Conservation (phyloP, 257 asterid genomes). For the Fraxinus anomala region DNA sequence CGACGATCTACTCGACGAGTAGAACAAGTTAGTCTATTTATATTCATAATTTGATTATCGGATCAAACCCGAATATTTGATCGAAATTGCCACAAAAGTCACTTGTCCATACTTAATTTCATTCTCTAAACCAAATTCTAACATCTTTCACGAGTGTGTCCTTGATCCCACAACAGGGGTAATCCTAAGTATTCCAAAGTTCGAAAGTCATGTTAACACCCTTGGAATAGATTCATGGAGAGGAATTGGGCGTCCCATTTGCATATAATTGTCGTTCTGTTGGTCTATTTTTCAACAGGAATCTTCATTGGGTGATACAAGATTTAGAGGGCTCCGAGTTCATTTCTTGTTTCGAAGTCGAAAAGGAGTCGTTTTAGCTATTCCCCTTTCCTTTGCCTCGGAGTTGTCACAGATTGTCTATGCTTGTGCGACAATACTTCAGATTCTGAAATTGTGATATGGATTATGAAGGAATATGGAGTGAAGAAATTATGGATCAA, state of each 20-base stretch:
- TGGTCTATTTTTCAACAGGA: conserved; percentile 36
- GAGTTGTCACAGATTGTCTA: conserved; percentile 22
- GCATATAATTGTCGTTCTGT: conserved; percentile 1
- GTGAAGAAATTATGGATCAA: conserved; percentile 39
- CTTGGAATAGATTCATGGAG: conserved; percentile 51
- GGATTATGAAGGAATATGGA: conserved; percentile 56
- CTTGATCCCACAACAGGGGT: background rate
- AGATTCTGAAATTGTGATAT: conserved; percentile 33
- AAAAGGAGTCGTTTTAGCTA: conserved; percentile 30
- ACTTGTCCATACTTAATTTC: no score
- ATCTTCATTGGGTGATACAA: conserved; percentile 45
- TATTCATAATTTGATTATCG: no score
- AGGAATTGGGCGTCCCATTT: conserved; percentile 7
- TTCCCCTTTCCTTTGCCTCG: conserved; percentile 29
- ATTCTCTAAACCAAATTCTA: no score
- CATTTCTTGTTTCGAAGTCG: conserved; percentile 42
- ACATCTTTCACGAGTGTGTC: conserved; percentile 16
- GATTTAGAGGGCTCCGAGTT: conserved; percentile 7
- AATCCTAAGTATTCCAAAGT: conserved; percentile 11
- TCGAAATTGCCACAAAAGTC: no score
- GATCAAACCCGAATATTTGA: no score
- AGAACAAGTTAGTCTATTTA: no score
- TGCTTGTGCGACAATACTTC: conserved; percentile 36
- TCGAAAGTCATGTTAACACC: conserved; percentile 40
- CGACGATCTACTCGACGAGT: no score